Base-by-base conservation (phyloP, 352 stramenopile species). In the Phytophthora niederhauseri region DNA sequence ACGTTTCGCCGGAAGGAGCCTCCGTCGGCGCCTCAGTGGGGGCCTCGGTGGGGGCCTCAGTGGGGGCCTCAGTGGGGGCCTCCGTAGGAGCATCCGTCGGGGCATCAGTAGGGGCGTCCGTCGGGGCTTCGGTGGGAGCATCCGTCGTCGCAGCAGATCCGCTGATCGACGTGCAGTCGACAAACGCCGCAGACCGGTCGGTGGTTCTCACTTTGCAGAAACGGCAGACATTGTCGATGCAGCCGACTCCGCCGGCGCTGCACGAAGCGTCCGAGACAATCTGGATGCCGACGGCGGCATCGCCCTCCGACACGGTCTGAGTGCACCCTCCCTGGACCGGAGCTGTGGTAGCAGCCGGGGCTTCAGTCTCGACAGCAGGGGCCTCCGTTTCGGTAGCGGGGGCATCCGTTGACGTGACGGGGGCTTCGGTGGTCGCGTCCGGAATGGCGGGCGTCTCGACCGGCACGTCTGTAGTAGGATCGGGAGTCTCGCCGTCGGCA, bases 201-300 rank as follows among this genome's bases (percentile, higher is more conserved):
- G 71, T 67, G 6, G 61, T 50, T 1, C 43, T 49, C 14, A 55
- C 54, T 51, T 84, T 85, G 63, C 77, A 86, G 63, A 81, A 85
- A 17, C 77, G 79, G 60, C 75, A 87, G 17, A 85, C 57, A n/a
- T 36, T 57, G 22, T 78, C 66, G 26, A 84, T 72, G 49, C 77
- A 87, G 22, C 79, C 79, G 2, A 72, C 22, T 6, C 79, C 79
- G 5, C 77, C 79, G 11, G 22, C 31, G 9, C 48, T 67, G 61
- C 79, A 85, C 7, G 59, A 66, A 1, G 64, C 28, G 15, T 87
- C 77, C 6, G 76, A 72, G 15, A 78, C 17, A n/a, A 84, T 71
- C 0, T 68, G 66, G 54, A 86, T 82, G 2, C 78, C 78, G 31
- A 70, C 75, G 11, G 66, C 41, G 5, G 70, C 54, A 20, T 86